Conservation (phyloP, 2,329 filamentous ascomycete species). For the Teratosphaeria epicoccoides region DNA sequence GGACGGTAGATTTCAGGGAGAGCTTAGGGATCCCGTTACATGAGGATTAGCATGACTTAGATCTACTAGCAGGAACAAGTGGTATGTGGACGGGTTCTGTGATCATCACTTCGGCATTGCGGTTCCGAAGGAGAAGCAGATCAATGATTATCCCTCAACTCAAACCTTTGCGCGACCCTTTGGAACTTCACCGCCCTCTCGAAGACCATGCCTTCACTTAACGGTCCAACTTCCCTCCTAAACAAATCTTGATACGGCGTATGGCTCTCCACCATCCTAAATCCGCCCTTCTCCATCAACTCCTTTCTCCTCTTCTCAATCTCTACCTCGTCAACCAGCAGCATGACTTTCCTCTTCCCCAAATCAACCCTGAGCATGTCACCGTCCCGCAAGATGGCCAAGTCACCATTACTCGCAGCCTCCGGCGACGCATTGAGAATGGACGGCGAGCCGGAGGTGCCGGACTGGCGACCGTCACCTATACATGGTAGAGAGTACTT, state of each 20-base stretch:
- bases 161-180: constrained; percentile 17
- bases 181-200: constrained; percentile 17
- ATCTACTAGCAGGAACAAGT: too few relatives aligned
- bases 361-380: constrained; percentile 43
- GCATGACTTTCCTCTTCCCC: constrained; percentile 38
- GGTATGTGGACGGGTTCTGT: too few relatives aligned
- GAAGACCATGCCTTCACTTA: constrained; percentile 25
- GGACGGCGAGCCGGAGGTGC: constrained; percentile 45
- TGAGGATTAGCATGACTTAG: constrained; percentile 7
- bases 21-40: constrained; percentile 15
- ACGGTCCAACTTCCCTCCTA: constrained; percentile 19
- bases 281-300: constrained; percentile 18
- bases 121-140: not conserved
- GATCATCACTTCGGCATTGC: too few relatives aligned
- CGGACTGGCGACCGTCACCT: constrained; percentile 46
- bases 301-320: constrained; percentile 29
- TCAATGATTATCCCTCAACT: constrained; percentile 21
- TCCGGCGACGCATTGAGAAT: constrained; percentile 48
- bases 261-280: constrained; percentile 17
- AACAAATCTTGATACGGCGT: constrained; percentile 24
- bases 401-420: constrained; percentile 44
- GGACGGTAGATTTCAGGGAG: constrained; percentile 15
- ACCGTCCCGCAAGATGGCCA: constrained; percentile 41
- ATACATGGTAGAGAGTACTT: constrained; percentile 40
- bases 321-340: constrained; percentile 36